Conservation (phyloP, 2,329 filamentous ascomycete species). For the Pseudogymnoascus sp. region DNA sequence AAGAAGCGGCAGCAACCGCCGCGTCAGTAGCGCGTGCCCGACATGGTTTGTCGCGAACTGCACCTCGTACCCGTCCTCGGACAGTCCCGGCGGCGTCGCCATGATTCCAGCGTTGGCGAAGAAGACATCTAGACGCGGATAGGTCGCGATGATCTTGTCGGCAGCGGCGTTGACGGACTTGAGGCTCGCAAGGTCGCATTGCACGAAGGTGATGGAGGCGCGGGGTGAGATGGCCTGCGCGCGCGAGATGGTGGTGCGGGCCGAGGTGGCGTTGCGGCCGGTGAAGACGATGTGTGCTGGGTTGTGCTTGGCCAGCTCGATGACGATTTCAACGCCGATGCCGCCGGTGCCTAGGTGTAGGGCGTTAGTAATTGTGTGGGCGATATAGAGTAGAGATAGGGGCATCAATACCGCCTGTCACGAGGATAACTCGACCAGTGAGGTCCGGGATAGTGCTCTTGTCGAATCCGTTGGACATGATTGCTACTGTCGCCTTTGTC, state of each 20-base stretch:
- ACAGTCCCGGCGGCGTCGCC: conserved; percentile 30
- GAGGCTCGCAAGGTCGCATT: conserved; percentile 39
- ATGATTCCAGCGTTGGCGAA: conserved; percentile 41
- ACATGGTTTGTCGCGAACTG: conserved; percentile 43
- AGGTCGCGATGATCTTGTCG: conserved; percentile 27
- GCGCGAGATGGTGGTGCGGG: conserved; percentile 32
- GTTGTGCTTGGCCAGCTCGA: conserved; percentile 34
- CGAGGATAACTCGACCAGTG: conserved; percentile 34
- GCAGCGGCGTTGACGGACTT: conserved; percentile 36
- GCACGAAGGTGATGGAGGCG: conserved; percentile 29
- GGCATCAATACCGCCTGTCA: conserved; percentile 34
- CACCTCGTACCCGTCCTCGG: conserved; percentile 39
- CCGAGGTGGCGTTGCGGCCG: conserved; percentile 30
- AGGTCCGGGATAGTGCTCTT: conserved; percentile 28
- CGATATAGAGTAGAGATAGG: background rate
- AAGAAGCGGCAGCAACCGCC: conserved; percentile 30
- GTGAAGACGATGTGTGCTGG: conserved; percentile 32
- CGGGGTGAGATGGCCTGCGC: conserved; percentile 25
- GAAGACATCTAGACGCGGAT: conserved; percentile 35
- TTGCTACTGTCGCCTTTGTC: background rate
- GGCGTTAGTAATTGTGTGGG: background rate
- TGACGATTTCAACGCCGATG: conserved; percentile 36
- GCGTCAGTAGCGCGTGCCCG: conserved; percentile 39
- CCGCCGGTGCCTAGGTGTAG: conserved; percentile 28
- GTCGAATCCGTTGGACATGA: conserved; percentile 20